Evolutionary conservation across 2,329 filamentous ascomycete species (phyloP).

Genomic region (Akanthomyces uredinophilus): DNA sequence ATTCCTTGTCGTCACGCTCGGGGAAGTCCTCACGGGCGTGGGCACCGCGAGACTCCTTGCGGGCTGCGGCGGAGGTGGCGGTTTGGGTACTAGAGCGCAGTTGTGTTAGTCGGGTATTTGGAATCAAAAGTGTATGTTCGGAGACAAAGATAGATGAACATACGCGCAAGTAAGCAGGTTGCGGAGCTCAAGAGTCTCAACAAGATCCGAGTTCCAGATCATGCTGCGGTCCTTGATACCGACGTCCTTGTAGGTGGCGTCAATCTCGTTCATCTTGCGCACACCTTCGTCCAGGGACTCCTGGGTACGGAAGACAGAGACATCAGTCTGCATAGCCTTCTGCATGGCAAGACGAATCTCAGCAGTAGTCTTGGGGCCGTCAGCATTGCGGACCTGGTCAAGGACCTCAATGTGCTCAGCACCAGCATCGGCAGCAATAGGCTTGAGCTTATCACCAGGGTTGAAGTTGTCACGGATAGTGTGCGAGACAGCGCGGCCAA

Average conservation of each 20-base stretch:
- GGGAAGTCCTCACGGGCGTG: constrained; percentile 97
- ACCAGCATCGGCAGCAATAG: constrained; percentile 78
- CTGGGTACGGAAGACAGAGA: constrained; percentile 93
- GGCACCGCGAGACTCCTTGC: constrained; percentile 95
- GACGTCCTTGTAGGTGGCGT: constrained; percentile 72
- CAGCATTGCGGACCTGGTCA: constrained; percentile 77
- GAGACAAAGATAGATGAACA: constrained; percentile 37
- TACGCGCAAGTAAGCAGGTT: constrained; percentile 96
- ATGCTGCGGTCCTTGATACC: constrained; percentile 98
- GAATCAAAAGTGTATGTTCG: not conserved
- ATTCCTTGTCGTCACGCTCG: constrained; percentile 89
- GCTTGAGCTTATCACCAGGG: constrained; percentile 74
- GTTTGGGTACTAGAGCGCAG: constrained; percentile 67
- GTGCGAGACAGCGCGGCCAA: constrained; percentile 95
- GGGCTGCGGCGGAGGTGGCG: constrained; percentile 80
- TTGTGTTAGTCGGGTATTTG: constrained; percentile 8
- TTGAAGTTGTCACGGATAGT: constrained; percentile 93
- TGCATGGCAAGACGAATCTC: constrained; percentile 92
- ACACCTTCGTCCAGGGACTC: constrained; percentile 93
- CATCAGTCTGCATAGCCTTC: constrained; percentile 96
- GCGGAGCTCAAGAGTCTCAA: constrained; percentile 91
- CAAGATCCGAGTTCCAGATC: constrained; percentile 99
- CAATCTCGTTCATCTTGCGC: constrained; percentile 77
- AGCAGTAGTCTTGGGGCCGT: constrained; percentile 80
- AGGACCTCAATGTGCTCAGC: constrained; percentile 81